A percentile compares a stretch with the other conserved stretches of the same genome.
These are phyloP conservation scores for Leucosporidium creatinivorum DNA, from an alignment of 768 basidiomycete species.

Conservation along the genomic window DNA sequence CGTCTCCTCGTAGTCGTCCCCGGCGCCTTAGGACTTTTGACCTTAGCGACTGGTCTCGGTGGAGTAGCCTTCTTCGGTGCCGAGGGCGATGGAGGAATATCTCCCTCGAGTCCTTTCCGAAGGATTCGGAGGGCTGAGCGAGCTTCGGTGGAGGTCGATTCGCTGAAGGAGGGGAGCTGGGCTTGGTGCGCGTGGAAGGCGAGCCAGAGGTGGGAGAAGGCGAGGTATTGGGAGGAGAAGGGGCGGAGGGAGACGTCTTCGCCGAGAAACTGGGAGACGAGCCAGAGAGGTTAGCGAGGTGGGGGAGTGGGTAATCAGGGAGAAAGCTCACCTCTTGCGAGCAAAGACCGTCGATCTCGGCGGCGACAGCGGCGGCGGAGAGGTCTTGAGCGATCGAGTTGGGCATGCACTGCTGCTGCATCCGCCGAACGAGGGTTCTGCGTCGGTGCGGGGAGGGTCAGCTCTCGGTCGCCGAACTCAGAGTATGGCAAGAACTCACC, in stretches of 20 bases:
- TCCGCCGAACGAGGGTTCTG: constrained; percentile 51
- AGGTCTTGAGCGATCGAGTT: constrained; percentile 29
- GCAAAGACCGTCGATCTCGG: constrained; percentile 16
- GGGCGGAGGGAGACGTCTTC: constrained; percentile 38
- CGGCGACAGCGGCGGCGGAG: constrained; percentile 39
- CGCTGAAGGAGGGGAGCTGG: constrained; percentile 48
- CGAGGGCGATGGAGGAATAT: constrained; percentile 32
- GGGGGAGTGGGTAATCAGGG: neutral
- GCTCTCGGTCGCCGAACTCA: neutral
- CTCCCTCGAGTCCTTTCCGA: constrained; percentile 33
- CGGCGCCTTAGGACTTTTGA: neutral
- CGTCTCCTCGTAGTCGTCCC: neutral
- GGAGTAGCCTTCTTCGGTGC: neutral
- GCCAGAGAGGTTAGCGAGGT: no score
- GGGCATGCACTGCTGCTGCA: constrained; percentile 52
- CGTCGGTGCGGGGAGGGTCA: neutral
- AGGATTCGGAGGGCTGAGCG: constrained; percentile 24
- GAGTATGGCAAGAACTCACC: constrained; percentile 10
- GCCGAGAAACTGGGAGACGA: constrained; percentile 39
- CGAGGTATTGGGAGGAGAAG: constrained; percentile 48
- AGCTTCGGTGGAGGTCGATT: constrained; percentile 53
- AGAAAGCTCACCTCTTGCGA: neutral
- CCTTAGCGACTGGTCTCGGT: constrained; percentile 41
- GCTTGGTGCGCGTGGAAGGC: constrained; percentile 63
- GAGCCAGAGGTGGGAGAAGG: constrained; percentile 55